Percentiles rank a stretch among this genome's conserved stretches.
These are phyloP conservation scores for Xanthoconium purpureum DNA, from an alignment of 768 basidiomycete species.

Conservation along the genomic window DNA sequence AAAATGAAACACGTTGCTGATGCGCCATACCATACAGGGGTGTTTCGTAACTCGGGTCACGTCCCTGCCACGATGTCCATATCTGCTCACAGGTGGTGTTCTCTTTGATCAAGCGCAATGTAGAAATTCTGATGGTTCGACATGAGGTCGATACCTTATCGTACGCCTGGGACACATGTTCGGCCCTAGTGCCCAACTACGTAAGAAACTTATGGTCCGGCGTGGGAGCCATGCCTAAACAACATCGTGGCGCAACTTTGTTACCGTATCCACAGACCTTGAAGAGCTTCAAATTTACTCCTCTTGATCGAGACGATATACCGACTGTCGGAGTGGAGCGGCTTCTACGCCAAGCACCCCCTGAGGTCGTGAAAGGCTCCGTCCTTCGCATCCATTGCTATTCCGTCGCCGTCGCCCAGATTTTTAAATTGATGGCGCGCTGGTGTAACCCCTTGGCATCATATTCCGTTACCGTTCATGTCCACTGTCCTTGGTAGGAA, in stretches of 20 bases:
- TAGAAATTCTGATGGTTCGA: too few relatives aligned
- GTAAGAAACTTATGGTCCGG: neutral
- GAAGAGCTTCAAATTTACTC: neutral
- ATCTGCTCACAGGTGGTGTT: too few relatives aligned
- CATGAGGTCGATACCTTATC: too few relatives aligned
- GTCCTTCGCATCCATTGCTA: neutral
- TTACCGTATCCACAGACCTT: neutral
- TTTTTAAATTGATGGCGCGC: neutral
- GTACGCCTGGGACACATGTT: too few relatives aligned
- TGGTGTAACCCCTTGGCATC: too few relatives aligned
- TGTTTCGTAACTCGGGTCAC: neutral
- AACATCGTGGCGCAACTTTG: neutral
- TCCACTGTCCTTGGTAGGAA: neutral
- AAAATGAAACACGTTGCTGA: neutral
- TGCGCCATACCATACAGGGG: neutral
- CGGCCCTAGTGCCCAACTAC: too few relatives aligned
- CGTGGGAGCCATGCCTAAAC: neutral
- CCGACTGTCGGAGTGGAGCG: neutral
- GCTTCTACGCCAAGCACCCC: too few relatives aligned
- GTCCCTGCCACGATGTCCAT: too few relatives aligned
- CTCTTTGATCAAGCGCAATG: too few relatives aligned
- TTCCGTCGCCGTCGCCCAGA: neutral
- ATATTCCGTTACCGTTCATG: neutral
- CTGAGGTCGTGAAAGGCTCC: neutral
- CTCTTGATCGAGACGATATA: too few relatives aligned